These are phyloP conservation scores for Solanum appendiculatum DNA, from an alignment of 257 asterid genomes.

Conservation along the genomic window DNA sequence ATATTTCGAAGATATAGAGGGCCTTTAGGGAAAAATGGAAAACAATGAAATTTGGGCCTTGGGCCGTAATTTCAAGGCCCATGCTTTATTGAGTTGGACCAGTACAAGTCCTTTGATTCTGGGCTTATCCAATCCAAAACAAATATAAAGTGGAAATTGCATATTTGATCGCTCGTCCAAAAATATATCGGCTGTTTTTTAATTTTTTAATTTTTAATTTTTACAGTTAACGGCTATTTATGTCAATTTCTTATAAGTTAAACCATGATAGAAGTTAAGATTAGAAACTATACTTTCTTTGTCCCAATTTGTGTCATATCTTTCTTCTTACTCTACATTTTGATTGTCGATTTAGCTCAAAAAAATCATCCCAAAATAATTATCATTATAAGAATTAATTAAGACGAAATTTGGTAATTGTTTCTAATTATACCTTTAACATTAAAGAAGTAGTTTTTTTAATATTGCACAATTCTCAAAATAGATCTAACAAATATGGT, in stretches of 20 bases:
- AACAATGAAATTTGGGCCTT: neutral
- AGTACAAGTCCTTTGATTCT: neutral
- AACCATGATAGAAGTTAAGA: neutral
- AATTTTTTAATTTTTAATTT: too few relatives aligned
- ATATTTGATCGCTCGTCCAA: neutral
- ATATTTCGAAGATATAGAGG: too few relatives aligned
- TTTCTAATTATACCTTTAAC: neutral
- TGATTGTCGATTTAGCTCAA: neutral
- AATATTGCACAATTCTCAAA: neutral
- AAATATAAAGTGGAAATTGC: neutral
- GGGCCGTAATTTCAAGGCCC: neutral
- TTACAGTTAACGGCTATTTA: too few relatives aligned
- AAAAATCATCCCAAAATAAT: too few relatives aligned
- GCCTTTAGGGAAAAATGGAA: too few relatives aligned
- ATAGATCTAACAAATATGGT: neutral
- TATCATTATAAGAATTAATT: neutral
- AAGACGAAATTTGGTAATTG: neutral
- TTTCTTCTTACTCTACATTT: neutral
- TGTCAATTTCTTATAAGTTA: too few relatives aligned
- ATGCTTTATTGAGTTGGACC: neutral
- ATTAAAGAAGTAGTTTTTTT: neutral
- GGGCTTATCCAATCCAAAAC: neutral
- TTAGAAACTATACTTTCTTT: neutral
- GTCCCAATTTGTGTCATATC: neutral
- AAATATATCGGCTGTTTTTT: neutral